Evolutionary conservation across 2,329 filamentous ascomycete species (phyloP).

Genomic region (Daldinia sp.): DNA sequence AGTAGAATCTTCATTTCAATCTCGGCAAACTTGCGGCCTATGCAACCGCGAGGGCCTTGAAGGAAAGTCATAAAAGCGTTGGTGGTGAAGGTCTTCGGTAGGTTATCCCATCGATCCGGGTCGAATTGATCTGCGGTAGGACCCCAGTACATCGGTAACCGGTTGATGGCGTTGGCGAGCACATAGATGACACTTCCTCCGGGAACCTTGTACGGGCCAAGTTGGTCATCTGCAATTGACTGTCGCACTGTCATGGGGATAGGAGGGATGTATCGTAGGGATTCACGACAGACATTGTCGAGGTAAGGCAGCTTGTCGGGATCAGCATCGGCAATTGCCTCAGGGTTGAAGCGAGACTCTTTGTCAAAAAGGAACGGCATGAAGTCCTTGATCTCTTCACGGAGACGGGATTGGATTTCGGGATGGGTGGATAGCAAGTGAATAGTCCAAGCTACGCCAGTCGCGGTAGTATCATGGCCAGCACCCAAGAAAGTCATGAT

Average conservation of each 20-base stretch:
- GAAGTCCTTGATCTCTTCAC: conserved; percentile 50
- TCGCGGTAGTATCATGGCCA: conserved; percentile 56
- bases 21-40: conserved; percentile 46
- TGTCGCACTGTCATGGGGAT: conserved; percentile 57
- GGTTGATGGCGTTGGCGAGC: conserved; percentile 53
- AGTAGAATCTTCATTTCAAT: conserved; percentile 49
- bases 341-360: conserved; percentile 43
- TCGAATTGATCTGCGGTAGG: conserved; percentile 51
- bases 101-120: conserved; percentile 53
- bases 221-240: conserved; percentile 49
- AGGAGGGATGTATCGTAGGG: conserved; percentile 55
- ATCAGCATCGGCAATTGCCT: conserved; percentile 46
- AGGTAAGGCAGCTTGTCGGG: conserved; percentile 54
- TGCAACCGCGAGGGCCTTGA: conserved; percentile 45
- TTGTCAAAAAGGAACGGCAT: conserved; percentile 52
- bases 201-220: conserved; percentile 53
- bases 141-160: conserved; percentile 52
- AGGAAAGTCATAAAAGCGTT: conserved; percentile 49
- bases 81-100: conserved; percentile 49
- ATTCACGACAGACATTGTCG: conserved; percentile 57
- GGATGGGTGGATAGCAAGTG: conserved; percentile 52
- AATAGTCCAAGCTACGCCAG: conserved; percentile 53
- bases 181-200: conserved; percentile 54
- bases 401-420: conserved; percentile 50
- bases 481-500: conserved; percentile 53